Base-by-base conservation (phyloP, 768 basidiomycete genomes). In the Gymnopilus dilepis region DNA sequence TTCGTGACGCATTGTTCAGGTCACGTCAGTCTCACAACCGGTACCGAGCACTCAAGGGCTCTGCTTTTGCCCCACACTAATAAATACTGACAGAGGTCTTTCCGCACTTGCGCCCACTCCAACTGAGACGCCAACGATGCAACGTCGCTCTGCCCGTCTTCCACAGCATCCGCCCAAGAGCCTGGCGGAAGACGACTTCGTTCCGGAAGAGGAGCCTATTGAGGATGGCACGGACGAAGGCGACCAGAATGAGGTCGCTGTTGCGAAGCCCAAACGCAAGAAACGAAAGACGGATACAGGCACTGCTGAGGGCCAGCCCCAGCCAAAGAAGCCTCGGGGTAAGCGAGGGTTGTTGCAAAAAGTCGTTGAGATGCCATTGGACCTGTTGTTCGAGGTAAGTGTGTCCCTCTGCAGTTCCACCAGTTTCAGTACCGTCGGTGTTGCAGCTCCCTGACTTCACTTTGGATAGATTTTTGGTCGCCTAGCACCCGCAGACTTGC, bases 301-400 rank as follows among this genome's bases (percentile, higher is more conserved):
- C 17, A 7, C 7, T 22, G 26, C 24, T 26, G 30, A 22, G 13
- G 28, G 38, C 51, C 48, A 31, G 19, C 11, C 38, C 4, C 33
- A 19, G 3, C 22, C 31, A n/a, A 59, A 64, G 42, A 62, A 51
- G 30, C 12, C 56, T 21, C 62, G 60, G 4, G 37, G 67, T 1
- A 67, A 43, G 51, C 63, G 67, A n/a, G 71, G 61, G 8, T 40
- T 61, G 19, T 64, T 66, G 19, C 67, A 58, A 41, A 58, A 62
- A 33, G 30, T 70, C n/a, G 54, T 69, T 17, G 68, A 73, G 48
- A 75, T 75, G 73, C 74, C 74, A 5, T 54, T 72, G n/a, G 74
- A 75, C 47, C 65, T 75, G 19, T 54, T 75, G 9, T 69, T 69
- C 17, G 74, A 74, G 63, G 74, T 72, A 26, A 13, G 56, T 50